Base-by-base conservation (phyloP, 2,329 filamentous ascomycete species). In the Ophiostoma sp. region DNA sequence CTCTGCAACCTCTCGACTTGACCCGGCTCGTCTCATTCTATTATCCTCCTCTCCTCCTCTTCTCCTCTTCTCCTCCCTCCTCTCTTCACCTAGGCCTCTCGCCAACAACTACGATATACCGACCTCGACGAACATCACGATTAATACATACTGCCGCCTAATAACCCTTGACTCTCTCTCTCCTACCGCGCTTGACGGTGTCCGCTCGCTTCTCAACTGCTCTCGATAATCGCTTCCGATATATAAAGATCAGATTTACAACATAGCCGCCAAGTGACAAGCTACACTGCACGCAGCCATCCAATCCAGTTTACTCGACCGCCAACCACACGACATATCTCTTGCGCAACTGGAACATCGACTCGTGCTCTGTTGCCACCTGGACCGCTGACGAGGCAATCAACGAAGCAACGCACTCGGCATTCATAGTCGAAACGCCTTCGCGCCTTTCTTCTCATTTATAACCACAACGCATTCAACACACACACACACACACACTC, bases 401-500 rank as follows among this genome's bases (percentile, higher is more conserved):
- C 52, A 27, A 27, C 52, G 23, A 57, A 57, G 52, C 57, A 62
- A 17, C 27, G 15, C 13, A 33, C 4, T 33, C 57, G 57, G 27
- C 57, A 62, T 33, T n/a, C 3, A 62, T 35, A 33, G 57, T 62
- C 57, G 62, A 65, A 17, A 39, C 62, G 62, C 33, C 33, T n/a
- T 35, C 60, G 60, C 33, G 60, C 33, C 31, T n/a, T 7, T 36
- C 33, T 33, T 36, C 20, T 10, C n/a, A 41, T n/a, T 13, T 48
- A n/a, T 13, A 66, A 31, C 6, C 3, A 8, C 35, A 36, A 23
- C n/a, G 44, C 64, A 66, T 8, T 27, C 57, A 15, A 27, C 60
- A 36, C 36, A 65, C 44, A 64, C 69, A 67, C n/a, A 67, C 52
- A 65, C 44, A 44, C 72, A 76, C 62, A 75, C 27, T 31, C 27